A percentile compares a stretch with the other conserved stretches of the same genome.
Conservation (phyloP, 2,329 filamentous ascomycete species). For the Nothophaeocryptopus gaeumannii region DNA sequence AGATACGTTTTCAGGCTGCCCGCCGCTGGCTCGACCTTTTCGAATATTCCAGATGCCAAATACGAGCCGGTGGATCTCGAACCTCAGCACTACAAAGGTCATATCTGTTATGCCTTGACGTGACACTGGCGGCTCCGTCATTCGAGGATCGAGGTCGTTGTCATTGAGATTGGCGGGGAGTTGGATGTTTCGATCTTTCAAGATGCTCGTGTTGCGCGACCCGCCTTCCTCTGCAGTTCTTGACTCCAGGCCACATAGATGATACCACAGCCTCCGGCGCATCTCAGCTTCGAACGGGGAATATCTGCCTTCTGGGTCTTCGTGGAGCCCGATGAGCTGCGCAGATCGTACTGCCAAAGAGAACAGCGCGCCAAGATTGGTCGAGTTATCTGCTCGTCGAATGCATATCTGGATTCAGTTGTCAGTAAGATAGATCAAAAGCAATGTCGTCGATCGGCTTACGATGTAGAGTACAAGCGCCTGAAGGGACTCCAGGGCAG, state of each 20-base stretch:
- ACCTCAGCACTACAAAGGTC: slow-evolving; percentile 25
- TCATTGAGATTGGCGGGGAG: slow-evolving; percentile 30
- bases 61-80: slow-evolving; percentile 23
- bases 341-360: slow-evolving; percentile 21
- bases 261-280: slow-evolving; percentile 26
- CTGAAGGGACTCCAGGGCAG: slow-evolving; percentile 22
- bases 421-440: neutral
- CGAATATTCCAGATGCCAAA: slow-evolving; percentile 18
- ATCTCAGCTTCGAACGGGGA: slow-evolving; percentile 22
- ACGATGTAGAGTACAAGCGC: slow-evolving; percentile 25
- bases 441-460: neutral
- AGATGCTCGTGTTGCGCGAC: slow-evolving; percentile 21
- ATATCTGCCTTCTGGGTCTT: slow-evolving; percentile 18
- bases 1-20: slow-evolving; percentile 1
- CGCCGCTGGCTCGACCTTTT: slow-evolving; percentile 8
- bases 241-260: slow-evolving; percentile 27
- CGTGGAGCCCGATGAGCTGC: slow-evolving; percentile 21
- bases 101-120: slow-evolving; percentile 27
- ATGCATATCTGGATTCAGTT: slow-evolving; percentile 19
- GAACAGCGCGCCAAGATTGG: slow-evolving; percentile 20
- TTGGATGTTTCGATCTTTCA: slow-evolving; percentile 20
- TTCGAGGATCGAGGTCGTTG: slow-evolving; percentile 23
- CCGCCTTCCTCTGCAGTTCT: slow-evolving; percentile 27
- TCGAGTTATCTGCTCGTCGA: slow-evolving; percentile 15
- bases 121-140: slow-evolving; percentile 17